phyloP scores from a whole-genome alignment of 75 land plant species.

The Picea sitchensis region DNA sequence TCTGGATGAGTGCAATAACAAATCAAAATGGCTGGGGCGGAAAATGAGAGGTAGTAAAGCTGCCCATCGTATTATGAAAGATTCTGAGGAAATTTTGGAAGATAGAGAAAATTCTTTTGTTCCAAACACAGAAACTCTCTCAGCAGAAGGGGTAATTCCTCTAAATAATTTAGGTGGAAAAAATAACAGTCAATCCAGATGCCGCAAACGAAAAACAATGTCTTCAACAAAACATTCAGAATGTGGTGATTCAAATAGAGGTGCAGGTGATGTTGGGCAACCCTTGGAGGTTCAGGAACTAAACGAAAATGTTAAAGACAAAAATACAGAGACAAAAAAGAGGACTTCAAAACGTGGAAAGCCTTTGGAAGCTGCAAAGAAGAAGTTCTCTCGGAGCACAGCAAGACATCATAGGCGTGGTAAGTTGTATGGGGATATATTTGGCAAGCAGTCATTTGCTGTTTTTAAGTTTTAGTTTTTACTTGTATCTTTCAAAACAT shows the following conservation, averaged over 20 bases:
- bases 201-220: not conserved
- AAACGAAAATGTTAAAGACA: not conserved
- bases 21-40: not conserved
- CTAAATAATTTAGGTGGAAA: not conserved
- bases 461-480: not conserved
- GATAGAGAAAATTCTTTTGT: not conserved
- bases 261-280: not conserved
- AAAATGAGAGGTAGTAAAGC: not conserved
- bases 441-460: not conserved
- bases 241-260: not conserved
- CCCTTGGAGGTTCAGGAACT: not conserved
- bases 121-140: not conserved
- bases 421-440: not conserved
- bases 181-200: not conserved
- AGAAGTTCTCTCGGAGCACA: constrained; percentile 44
- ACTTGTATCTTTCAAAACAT: not conserved
- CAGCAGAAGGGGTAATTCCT: not conserved
- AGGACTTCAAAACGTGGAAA: constrained; percentile 2
- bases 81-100: not conserved
- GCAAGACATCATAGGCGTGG: constrained; percentile 36
- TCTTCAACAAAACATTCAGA: not conserved
- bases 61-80: not conserved
- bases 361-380: constrained; percentile 18
- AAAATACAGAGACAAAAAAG: not conserved
- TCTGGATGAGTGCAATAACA: not conserved